phyloP scores from a whole-genome alignment of 805 yeast genomes.

The Nakazawaea anatomiae region DNA sequence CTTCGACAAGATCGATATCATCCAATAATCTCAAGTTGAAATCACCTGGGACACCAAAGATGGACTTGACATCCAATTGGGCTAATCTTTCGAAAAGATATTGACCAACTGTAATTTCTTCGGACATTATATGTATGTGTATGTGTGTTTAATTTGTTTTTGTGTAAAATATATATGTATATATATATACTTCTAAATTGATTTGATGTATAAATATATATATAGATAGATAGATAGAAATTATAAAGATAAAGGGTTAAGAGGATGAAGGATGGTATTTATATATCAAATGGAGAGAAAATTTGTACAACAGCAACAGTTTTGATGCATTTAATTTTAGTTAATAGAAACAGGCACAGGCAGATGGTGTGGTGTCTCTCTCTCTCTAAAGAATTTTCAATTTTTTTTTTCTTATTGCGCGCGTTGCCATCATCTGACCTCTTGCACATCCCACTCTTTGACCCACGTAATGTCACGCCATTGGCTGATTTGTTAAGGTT shows the following conservation, averaged over 20 bases:
- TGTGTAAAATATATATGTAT: background rate
- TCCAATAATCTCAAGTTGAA: conserved; percentile 70
- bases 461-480: too few relatives aligned
- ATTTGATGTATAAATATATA: too few relatives aligned
- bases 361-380: background rate
- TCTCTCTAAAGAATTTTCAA: too few relatives aligned
- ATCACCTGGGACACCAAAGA: conserved; percentile 81
- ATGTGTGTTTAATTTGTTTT: background rate
- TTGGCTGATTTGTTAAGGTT: too few relatives aligned
- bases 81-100: conserved; percentile 73
- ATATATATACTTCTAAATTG: background rate
- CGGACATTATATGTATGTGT: conserved; percentile 8
- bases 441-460: too few relatives aligned
- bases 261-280: background rate
- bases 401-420: too few relatives aligned
- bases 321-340: background rate
- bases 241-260: background rate
- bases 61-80: conserved; percentile 64
- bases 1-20: conserved; percentile 67
- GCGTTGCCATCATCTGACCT: too few relatives aligned
- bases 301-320: background rate
- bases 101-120: conserved; percentile 55
- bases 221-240: too few relatives aligned
- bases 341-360: background rate
- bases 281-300: background rate